Evolutionary conservation across 2,329 filamentous ascomycete species (phyloP), one percentile per base, ranked within the genome.

Genomic region (Beauveria sp.): DNA sequence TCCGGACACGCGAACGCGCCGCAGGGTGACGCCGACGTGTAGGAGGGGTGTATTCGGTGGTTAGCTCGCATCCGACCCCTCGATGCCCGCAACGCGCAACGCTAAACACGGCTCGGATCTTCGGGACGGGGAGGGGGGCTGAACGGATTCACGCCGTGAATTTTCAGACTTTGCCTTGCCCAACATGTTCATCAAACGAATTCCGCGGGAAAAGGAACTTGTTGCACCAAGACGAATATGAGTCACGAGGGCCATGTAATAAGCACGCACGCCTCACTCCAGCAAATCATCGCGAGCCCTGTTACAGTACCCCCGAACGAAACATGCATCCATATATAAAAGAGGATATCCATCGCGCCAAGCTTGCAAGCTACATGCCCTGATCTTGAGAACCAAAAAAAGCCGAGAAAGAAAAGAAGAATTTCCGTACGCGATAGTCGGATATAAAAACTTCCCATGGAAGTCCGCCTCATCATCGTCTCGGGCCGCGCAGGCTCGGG

Each of bases 401-500:
- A 20, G 7, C 7, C 10, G 43, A 20, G 42, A 18, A n/a, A 60
- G 53, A 26, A 47, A 24, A 22, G 22, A 55, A 10, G 6, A 9
- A 20, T 16, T 38, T 16, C 14, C 34, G 34, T 16, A 38, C 34
- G 34, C 34, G 34, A 16, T 16, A 38, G 14, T 16, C 34, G 2
- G 12, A 30, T 14, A 12, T 18, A 28, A 28, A n/a, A 24, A 9
- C 47, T 14, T 12, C 10, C 24, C 50, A 63, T 63, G 62, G 57
- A 60, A 53, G 62, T 63, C 34, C 62, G 47, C 24, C 51, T 63
- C 38, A 63, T 63, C 42, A 60, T 63, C 28, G 51, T 65, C 34
- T 65, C 51, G 5, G 64, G 64, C 20, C 64, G 62, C 40, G 61
- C 64, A 4, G 64, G 64, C 34, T 65, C 63, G 3, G 64, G 64